phyloP scores from a whole-genome alignment of 352 stramenopile species.

The Globisporangium abappressorium region DNA sequence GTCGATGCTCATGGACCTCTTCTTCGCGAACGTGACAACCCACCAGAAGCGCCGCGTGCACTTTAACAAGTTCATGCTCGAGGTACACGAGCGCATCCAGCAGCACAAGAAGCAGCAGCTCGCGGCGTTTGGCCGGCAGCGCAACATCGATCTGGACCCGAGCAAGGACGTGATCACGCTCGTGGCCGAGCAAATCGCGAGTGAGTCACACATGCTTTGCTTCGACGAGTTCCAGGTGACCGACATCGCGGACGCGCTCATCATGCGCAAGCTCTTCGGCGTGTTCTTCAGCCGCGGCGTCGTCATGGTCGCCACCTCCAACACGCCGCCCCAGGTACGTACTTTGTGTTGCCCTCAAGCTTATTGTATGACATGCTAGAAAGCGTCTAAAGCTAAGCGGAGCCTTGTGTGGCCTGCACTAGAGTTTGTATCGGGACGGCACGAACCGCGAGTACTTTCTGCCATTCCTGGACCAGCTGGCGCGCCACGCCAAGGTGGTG shows the following conservation, averaged over 20 bases:
- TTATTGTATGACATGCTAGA: not conserved
- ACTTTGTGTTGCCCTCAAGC: too few relatives aligned
- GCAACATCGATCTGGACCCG: slow-evolving; percentile 81
- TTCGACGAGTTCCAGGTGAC: slow-evolving; percentile 99
- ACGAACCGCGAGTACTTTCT: slow-evolving; percentile 96
- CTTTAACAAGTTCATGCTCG: slow-evolving; percentile 97
- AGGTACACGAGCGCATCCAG: slow-evolving; percentile 93
- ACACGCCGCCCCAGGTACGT: slow-evolving; percentile 71
- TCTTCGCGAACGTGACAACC: slow-evolving; percentile 70
- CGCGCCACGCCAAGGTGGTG: slow-evolving; percentile 83
- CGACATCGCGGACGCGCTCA: slow-evolving; percentile 96
- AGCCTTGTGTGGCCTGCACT: slow-evolving; percentile 17
- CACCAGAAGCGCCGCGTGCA: slow-evolving; percentile 90
- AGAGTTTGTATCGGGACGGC: slow-evolving; percentile 94
- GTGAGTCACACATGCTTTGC: slow-evolving; percentile 91
- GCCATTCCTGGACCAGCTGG: slow-evolving; percentile 94
- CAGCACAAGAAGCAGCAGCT: slow-evolving; percentile 87
- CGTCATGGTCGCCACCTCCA: slow-evolving; percentile 96
- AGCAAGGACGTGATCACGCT: slow-evolving; percentile 66
- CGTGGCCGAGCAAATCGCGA: slow-evolving; percentile 85
- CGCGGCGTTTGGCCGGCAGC: slow-evolving; percentile 68
- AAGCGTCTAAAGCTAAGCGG: not conserved
- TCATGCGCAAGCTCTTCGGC: slow-evolving; percentile 94
- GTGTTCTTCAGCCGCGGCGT: slow-evolving; percentile 88
- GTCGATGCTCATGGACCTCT: slow-evolving; percentile 96